Conservation (phyloP, 768 basidiomycete genomes). For the Podaxis carcinomalis region DNA sequence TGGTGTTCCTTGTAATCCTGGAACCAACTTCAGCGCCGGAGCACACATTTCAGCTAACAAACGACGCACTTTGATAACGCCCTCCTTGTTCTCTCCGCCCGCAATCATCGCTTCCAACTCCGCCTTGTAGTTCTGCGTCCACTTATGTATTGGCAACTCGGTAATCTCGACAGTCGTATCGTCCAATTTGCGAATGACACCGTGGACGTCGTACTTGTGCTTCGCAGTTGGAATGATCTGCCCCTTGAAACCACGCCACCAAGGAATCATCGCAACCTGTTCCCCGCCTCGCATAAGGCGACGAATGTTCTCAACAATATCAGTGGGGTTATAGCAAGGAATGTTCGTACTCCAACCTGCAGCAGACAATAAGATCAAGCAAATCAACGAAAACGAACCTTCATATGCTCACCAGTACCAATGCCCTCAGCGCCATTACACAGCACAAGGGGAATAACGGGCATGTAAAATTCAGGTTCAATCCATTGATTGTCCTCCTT, state of each 20-base stretch:
- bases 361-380: background rate
- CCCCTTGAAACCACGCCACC: slow-evolving; percentile 97
- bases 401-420: slow-evolving; percentile 68
- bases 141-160: slow-evolving; percentile 91
- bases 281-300: slow-evolving; percentile 85
- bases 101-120: slow-evolving; percentile 82
- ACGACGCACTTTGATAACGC: slow-evolving; percentile 66
- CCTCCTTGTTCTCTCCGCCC: slow-evolving; percentile 41
- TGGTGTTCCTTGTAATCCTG: slow-evolving; percentile 98
- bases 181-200: slow-evolving; percentile 70
- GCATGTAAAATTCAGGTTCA: slow-evolving; percentile 95
- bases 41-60: background rate
- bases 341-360: slow-evolving; percentile 92
- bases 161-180: slow-evolving; percentile 92
- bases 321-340: slow-evolving; percentile 88
- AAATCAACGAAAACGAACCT: background rate
- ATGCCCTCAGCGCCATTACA: slow-evolving; percentile 97
- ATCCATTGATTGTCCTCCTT: slow-evolving; percentile 83
- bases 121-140: slow-evolving; percentile 93
- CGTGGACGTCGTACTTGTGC: slow-evolving; percentile 82
- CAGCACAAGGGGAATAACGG: slow-evolving; percentile 81
- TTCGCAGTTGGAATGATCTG: slow-evolving; percentile 76
- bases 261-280: slow-evolving; percentile 82
- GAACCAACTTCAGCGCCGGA: background rate
- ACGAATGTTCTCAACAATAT: slow-evolving; percentile 85